These are phyloP conservation scores for Drechslerella stenobrocha DNA, from an alignment of 2,329 filamentous ascomycete genomes.

Conservation along the genomic window DNA sequence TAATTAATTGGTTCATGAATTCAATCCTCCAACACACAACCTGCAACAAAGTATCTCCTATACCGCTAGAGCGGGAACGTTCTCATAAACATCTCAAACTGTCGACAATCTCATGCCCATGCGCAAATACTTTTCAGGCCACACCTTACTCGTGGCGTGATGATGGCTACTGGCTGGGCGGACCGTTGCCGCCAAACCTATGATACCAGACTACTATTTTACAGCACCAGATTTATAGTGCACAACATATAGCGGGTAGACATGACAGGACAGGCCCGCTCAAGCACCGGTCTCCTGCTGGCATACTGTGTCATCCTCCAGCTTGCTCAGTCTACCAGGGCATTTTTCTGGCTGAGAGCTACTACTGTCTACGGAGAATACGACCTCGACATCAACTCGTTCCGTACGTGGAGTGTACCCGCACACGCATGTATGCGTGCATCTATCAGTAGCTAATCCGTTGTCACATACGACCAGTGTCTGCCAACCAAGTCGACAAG, in stretches of 20 bases:
- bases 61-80: too few relatives aligned
- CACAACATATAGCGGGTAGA: not conserved
- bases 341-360: conserved; percentile 29
- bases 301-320: not conserved
- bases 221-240: not conserved
- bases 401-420: conserved; percentile 8
- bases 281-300: conserved; percentile 1
- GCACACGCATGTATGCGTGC: not conserved
- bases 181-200: too few relatives aligned
- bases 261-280: conserved; percentile 8
- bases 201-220: not conserved
- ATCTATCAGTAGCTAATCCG: not conserved
- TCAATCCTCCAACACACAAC: not conserved
- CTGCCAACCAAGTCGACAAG: not conserved
- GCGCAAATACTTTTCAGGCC: not conserved
- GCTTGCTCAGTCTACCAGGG: conserved; percentile 6
- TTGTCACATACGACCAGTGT: conserved; percentile 6
- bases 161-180: not conserved
- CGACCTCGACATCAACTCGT: conserved; percentile 29
- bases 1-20: too few relatives aligned
- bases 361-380: conserved; percentile 13
- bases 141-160: not conserved
- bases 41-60: conserved; percentile 20
- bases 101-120: conserved; percentile 12
- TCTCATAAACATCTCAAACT: conserved; percentile 33